Percentiles rank a stretch among this genome's conserved stretches.
phyloP scores from a whole-genome alignment of 2,329 filamentous ascomycete species.

The Colletotrichum sp. region DNA sequence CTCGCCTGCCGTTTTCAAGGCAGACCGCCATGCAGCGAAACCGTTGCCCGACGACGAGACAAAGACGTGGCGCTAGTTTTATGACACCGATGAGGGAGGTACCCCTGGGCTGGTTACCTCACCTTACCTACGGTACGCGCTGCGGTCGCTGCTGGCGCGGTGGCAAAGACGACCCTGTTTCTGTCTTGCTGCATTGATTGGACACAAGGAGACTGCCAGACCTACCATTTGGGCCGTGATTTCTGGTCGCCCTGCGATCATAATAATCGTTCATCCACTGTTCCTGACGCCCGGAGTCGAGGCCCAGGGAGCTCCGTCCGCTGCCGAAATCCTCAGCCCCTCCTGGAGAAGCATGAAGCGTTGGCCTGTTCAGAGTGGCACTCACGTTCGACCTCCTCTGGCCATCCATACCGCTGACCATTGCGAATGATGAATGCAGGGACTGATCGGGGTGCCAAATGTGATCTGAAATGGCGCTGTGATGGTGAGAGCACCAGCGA shows the following conservation, averaged over 20 bases:
- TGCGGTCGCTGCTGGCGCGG: not conserved
- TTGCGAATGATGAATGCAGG: not conserved
- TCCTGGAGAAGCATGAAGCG: not conserved
- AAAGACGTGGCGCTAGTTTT: not conserved
- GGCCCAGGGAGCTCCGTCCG: not conserved
- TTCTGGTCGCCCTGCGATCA: conserved; percentile 12
- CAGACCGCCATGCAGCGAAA: not conserved
- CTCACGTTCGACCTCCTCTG: not conserved
- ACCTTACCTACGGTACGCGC: not conserved
- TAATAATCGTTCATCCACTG: conserved; percentile 19
- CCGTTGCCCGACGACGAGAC: not conserved
- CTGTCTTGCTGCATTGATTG: not conserved
- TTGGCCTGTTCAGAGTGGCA: not conserved
- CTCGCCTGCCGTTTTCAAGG: not conserved
- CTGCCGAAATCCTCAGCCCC: not conserved
- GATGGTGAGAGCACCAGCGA: not conserved
- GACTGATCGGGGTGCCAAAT: not conserved
- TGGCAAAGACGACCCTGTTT: not conserved
- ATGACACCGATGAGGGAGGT: not conserved
- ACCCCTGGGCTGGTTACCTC: not conserved
- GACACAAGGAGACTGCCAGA: not conserved
- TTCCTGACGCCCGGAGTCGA: not conserved
- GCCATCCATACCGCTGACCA: not conserved
- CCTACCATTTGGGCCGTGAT: conserved; percentile 18
- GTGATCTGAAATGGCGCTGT: not conserved